Evolutionary conservation across 371 early-diverging fungal genomes (phyloP), one percentile per base, ranked within the genome.

Genomic region (Agmasoma carcini): DNA sequence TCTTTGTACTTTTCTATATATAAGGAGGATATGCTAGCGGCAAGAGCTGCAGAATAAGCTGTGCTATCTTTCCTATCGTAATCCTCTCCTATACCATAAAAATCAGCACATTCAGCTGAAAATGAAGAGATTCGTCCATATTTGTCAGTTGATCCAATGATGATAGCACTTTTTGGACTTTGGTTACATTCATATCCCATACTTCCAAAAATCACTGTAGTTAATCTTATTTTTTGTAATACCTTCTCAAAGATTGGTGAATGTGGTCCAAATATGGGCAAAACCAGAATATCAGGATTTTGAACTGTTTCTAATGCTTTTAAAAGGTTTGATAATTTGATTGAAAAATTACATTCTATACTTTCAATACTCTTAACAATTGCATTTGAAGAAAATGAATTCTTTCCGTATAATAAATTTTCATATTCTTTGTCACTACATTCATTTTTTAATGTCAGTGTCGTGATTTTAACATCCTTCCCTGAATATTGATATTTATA

Each of bases 131-230:
- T 47, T 2, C 51, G 12, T 1, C 58, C 55, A 47, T 65, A 33
- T 43, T 61, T 52, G 29, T 60, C 37, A 9, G 58, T 36, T 37
- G 65, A 58, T 34, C 74, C 71, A 9, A 74, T 55, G 2, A 43
- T 51, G 31, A 47, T 65, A 5, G 69, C 43, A 34, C 71, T 61
- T 26, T 65, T 55, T 26, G 74, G 74, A 34, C 69, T 68, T 26
- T 62, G 66, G 15, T 62, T 56, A 41, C 74, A 74, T 2, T 63
- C 34, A 44, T 74, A 69, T 47, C 74, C 74, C 12, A 69, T 59
- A 26, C 71, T 49, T 7, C 63, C n/a, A 14, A 73, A 57, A 25
- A 70, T 59, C 34, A 69, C 43, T 14, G 39, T 61, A 14, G 50
- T 45, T 22, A 34, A 30, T 4, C 50, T 25, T 29, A 69, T 30